Evolutionary conservation across 306 rosid species (phyloP), one percentile per base, ranked within the genome.

Genomic region (Hippophae rhamnoides): DNA sequence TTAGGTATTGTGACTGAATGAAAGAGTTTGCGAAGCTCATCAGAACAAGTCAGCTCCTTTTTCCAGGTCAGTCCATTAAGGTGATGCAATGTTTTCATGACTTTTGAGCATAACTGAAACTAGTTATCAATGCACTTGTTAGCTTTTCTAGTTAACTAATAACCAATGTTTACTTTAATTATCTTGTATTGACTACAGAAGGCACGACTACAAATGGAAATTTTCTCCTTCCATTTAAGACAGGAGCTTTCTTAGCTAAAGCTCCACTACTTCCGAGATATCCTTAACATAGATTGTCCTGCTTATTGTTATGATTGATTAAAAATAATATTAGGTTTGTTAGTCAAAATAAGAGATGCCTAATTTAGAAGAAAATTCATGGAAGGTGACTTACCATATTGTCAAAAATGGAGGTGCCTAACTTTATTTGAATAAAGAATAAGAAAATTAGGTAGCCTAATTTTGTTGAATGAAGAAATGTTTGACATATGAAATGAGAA

Each of bases 181-280:
- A 11, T 71, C 27, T 14, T 41, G 9, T 38, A 66, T 43, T 47
- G 64, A 78, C 65, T 72, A 50, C 95, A 88, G 99, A 93, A 74
- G 99, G 99, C 58, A 93, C 97, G 66, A 93, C 99, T 60, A 93
- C 99, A 71, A 93, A 93, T 77, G 99, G 99, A 49, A 82, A 82
- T 60, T 88, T 10, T 56, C 97, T 93, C 66, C 94, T 93, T 54
- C 99, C 99, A 68, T 93, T 88, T 75, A 93, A 93, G 83, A 93
- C 95, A 5, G 99, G 99, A 54, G 97, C 95, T 58, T 93, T 93
- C 74, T 60, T 88, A 76, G 84, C 95, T n/a, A 67, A 73, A 69
- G 85, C 75, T 47, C 95, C 97, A 1, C 86, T 93, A 41, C 89
- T 80, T 78, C 99, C 99, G 10, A 75, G 82, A 74, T 93, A 93